A percentile compares a stretch with the other conserved stretches of the same genome.
phyloP scores from a whole-genome alignment of 164 flowering plant genomes.

The Chimonanthus salicifolius region DNA sequence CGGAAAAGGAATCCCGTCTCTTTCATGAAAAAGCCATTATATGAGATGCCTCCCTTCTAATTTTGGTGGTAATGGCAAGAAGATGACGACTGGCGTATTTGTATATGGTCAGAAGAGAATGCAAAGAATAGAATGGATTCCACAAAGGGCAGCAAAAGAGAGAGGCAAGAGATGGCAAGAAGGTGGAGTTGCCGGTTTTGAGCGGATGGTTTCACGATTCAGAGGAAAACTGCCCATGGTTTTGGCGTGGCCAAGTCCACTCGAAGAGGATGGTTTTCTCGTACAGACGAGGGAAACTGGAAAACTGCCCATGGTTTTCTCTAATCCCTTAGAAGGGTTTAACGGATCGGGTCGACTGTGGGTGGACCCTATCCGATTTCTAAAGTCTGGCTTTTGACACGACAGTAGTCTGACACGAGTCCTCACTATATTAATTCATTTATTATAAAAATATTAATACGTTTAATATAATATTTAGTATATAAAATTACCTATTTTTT shows the following conservation, averaged over 20 bases:
- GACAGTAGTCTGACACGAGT: neutral
- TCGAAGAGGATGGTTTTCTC: too few species aligned
- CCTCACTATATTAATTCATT: neutral
- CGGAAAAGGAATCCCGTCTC: neutral
- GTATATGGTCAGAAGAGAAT: neutral
- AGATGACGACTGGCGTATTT: too few species aligned
- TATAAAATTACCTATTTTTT: too few species aligned
- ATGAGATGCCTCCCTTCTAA: neutral
- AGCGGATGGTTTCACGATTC: constrained; percentile 1
- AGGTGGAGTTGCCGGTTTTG: constrained; percentile 27
- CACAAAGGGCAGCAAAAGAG: neutral
- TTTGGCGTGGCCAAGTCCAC: neutral
- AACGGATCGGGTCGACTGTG: too few species aligned
- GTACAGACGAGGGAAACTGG: too few species aligned
- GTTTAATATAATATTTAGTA: neutral
- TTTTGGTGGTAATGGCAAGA: neutral
- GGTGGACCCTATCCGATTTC: too few species aligned
- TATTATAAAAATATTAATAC: neutral
- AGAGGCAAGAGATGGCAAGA: neutral
- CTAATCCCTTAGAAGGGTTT: too few species aligned
- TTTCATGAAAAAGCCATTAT: neutral
- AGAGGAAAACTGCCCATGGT: neutral
- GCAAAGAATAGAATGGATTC: neutral
- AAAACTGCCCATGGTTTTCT: too few species aligned
- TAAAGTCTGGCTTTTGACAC: neutral